Base-by-base conservation (phyloP, 768 basidiomycete species). In the Strobilomyces confusus region DNA sequence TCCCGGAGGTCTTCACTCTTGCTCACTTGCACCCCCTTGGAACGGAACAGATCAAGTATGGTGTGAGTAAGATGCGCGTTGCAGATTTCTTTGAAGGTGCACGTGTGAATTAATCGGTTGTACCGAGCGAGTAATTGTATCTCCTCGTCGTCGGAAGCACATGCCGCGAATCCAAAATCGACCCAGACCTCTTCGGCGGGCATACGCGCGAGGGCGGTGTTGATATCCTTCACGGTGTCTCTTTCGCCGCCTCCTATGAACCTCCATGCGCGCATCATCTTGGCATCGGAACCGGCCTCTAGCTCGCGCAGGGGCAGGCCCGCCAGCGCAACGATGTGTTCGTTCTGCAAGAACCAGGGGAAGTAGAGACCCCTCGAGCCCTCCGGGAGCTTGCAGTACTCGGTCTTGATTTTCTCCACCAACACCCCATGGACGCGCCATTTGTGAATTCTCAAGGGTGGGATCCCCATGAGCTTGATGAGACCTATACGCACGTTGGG, bases 301-400 rank as follows among this genome's bases (percentile, higher is more conserved):
- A 29, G n/a, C 11, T 33, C 14, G 1, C 46, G 8, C 5, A 54
- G 34, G 7, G 46, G 52, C 7, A 43, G 32, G 2, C 46, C 41
- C 12, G 41, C 33, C 19, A 36, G 17, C n/a, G 46, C 52, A 30
- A 54, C 14, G 33, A 54, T 30, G 41, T 54, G 46, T 23, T 54
- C 46, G 33, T 54, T 48, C 25, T 54, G 9, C 40, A 54, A 29
- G 40, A 53, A 53, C 52, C 52, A 53, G 15, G 32, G 15, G 26
- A 47, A 47, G 30, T 53, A 48, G 14, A 14, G 19, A n/a, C 52
- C 46, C 20, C 52, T 54, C 2, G 14, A 2, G 7, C 2, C 0
- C 19, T 48, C 40, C 9, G 46, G 46, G 32, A 43, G 1, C 15
- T 53, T 25, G 22, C 43, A 29, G 33, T 43, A 53, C 17, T 44